phyloP scores from a whole-genome alignment of 2,329 filamentous ascomycete species.

The Fusarium coicis region DNA sequence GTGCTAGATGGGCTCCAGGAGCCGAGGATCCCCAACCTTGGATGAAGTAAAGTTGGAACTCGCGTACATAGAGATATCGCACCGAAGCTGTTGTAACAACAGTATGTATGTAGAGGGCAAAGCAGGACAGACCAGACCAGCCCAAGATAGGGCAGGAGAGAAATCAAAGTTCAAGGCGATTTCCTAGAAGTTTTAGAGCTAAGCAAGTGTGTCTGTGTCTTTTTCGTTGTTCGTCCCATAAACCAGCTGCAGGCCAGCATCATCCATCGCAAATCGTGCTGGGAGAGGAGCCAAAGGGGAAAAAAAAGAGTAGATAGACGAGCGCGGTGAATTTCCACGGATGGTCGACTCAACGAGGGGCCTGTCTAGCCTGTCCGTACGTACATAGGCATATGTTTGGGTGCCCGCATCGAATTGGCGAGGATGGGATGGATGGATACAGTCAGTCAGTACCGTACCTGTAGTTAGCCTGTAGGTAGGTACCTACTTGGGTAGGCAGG shows the following conservation, averaged over 20 bases:
- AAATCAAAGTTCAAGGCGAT: slow-evolving; percentile 7
- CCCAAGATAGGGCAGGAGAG: background rate
- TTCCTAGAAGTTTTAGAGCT: slow-evolving; percentile 12
- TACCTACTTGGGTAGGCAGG: background rate
- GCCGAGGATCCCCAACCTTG: slow-evolving; percentile 7
- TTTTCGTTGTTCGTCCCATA: slow-evolving; percentile 17
- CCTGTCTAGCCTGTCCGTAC: background rate
- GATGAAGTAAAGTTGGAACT: slow-evolving; percentile 22
- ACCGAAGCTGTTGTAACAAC: slow-evolving; percentile 12
- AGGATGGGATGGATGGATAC: slow-evolving; percentile 13
- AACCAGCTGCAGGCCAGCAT: slow-evolving; percentile 30
- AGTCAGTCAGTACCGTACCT: background rate
- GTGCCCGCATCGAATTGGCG: slow-evolving; percentile 15
- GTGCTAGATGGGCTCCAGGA: slow-evolving; percentile 6
- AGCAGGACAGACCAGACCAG: slow-evolving; percentile 7
- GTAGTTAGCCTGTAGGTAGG: too few species aligned
- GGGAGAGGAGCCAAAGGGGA: background rate
- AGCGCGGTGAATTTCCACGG: slow-evolving; percentile 26
- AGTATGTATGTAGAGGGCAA: slow-evolving; percentile 4
- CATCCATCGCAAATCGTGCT: slow-evolving; percentile 24
- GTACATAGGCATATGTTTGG: background rate
- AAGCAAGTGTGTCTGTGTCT: slow-evolving; percentile 26
- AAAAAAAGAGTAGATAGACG: background rate
- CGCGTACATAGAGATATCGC: slow-evolving; percentile 6
- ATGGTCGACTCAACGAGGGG: slow-evolving; percentile 20